phyloP scores from a whole-genome alignment of 352 stramenopile species.

The Globisporangium emineosum region DNA sequence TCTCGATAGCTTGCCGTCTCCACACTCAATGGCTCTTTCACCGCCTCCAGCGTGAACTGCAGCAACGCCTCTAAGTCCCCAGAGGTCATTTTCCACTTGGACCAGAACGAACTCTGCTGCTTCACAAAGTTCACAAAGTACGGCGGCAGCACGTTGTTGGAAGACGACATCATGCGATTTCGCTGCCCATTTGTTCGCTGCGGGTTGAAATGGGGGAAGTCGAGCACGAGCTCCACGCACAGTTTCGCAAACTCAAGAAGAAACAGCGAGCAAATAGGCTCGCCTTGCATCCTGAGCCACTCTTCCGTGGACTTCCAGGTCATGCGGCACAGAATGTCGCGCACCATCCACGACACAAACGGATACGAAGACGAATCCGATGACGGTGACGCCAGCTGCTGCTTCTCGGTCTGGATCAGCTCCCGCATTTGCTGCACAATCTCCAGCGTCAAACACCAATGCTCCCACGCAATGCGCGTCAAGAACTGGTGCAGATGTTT shows the following conservation, averaged over 20 bases:
- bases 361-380: slow-evolving; percentile 58
- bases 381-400: slow-evolving; percentile 37
- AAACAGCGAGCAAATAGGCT: slow-evolving; percentile 62
- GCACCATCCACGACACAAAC: slow-evolving; percentile 83
- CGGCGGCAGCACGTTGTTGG: slow-evolving; percentile 66
- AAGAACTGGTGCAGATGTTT: slow-evolving; percentile 83
- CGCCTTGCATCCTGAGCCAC: slow-evolving; percentile 57
- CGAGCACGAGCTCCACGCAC: slow-evolving; percentile 72
- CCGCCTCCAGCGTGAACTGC: slow-evolving; percentile 49
- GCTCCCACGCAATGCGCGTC: slow-evolving; percentile 75
- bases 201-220: slow-evolving; percentile 69
- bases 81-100: slow-evolving; percentile 67
- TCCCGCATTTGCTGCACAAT: slow-evolving; percentile 85
- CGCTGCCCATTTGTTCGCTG: slow-evolving; percentile 25
- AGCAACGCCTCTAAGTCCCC: slow-evolving; percentile 56
- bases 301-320: slow-evolving; percentile 76
- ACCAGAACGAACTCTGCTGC: slow-evolving; percentile 65
- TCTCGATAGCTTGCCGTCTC: slow-evolving; percentile 8
- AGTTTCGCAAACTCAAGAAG: slow-evolving; percentile 70
- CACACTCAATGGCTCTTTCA: slow-evolving; percentile 50
- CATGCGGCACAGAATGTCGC: slow-evolving; percentile 74
- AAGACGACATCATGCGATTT: slow-evolving; percentile 34
- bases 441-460: slow-evolving; percentile 80
- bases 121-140: slow-evolving; percentile 89
- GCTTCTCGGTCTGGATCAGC: slow-evolving; percentile 58